These are phyloP conservation scores for Omphalea diandra DNA, from an alignment of 441 rosid species.

Conservation along the genomic window DNA sequence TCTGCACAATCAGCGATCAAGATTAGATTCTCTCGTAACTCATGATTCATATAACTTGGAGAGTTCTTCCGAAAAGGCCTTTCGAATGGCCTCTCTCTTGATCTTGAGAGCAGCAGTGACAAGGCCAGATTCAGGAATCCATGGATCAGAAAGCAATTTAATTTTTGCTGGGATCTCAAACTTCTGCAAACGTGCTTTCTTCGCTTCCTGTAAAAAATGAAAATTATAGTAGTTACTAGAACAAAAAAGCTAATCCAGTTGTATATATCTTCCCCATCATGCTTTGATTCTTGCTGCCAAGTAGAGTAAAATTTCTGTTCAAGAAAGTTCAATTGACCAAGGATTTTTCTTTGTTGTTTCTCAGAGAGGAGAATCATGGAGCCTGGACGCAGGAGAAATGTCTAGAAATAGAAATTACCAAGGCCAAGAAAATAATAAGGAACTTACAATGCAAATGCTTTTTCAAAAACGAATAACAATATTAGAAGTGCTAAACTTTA, in stretches of 20 bases:
- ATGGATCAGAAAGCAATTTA: conserved; percentile 62
- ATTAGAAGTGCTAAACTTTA: too few species aligned
- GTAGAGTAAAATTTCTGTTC: not conserved
- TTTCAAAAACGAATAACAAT: too few species aligned
- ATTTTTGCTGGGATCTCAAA: conserved; percentile 92
- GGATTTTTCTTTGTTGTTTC: too few species aligned
- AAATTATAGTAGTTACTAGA: not conserved
- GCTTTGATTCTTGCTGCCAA: too few species aligned
- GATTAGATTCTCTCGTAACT: not conserved
- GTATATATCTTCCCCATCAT: too few species aligned
- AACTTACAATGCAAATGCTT: too few species aligned
- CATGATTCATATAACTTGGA: conserved; percentile 56
- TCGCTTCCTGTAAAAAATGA: conserved; percentile 53
- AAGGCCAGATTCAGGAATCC: conserved; percentile 94
- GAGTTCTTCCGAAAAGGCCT: conserved; percentile 68
- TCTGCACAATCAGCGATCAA: conserved; percentile 11
- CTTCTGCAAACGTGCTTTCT: conserved; percentile 65
- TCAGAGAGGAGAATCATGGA: too few species aligned
- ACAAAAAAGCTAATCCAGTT: not conserved
- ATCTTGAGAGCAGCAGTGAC: conserved; percentile 95
- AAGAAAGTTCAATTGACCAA: too few species aligned
- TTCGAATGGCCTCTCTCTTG: conserved; percentile 75
- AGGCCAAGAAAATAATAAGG: too few species aligned
- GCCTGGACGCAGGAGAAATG: too few species aligned
- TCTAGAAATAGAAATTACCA: too few species aligned